phyloP scores from a whole-genome alignment of 176 grass and related monocot genomes.

The Triticum dicoccoides region DNA sequence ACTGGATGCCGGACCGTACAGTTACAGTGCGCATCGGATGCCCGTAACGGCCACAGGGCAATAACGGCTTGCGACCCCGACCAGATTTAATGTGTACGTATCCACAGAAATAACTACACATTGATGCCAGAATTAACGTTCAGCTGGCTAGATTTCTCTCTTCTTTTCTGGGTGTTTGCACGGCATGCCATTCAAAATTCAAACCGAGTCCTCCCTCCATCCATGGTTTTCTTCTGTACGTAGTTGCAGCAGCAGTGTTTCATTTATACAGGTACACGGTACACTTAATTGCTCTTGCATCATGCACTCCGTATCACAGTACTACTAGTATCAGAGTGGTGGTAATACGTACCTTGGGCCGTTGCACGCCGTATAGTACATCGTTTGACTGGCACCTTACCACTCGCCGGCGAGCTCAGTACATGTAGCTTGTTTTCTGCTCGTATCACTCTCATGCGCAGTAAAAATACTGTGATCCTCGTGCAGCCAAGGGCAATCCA shows the following conservation, averaged over 20 bases:
- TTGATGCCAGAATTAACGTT: not conserved
- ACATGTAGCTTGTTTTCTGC: too few relatives aligned
- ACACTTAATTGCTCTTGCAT: not conserved
- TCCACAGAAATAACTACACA: not conserved
- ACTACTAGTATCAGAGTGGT: too few relatives aligned
- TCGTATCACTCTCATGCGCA: too few relatives aligned
- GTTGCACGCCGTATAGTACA: too few relatives aligned
- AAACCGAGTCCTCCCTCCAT: not conserved
- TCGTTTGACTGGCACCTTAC: too few relatives aligned
- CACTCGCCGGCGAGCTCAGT: too few relatives aligned
- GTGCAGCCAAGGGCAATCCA: too few relatives aligned
- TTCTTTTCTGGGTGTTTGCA: not conserved
- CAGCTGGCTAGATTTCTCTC: not conserved
- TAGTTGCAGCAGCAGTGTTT: not conserved
- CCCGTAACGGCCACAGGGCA: not conserved
- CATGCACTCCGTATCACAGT: not conserved
- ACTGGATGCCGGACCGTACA: not conserved
- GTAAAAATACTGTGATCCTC: too few relatives aligned
- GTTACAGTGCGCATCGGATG: not conserved
- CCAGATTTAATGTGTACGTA: not conserved
- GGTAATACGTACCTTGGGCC: too few relatives aligned
- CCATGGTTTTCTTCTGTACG: too few relatives aligned
- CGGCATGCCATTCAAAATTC: not conserved
- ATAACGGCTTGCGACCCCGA: not conserved
- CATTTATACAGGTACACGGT: not conserved